These are phyloP conservation scores for Cornus florida DNA, from an alignment of 148 eudicot species.

Conservation along the genomic window DNA sequence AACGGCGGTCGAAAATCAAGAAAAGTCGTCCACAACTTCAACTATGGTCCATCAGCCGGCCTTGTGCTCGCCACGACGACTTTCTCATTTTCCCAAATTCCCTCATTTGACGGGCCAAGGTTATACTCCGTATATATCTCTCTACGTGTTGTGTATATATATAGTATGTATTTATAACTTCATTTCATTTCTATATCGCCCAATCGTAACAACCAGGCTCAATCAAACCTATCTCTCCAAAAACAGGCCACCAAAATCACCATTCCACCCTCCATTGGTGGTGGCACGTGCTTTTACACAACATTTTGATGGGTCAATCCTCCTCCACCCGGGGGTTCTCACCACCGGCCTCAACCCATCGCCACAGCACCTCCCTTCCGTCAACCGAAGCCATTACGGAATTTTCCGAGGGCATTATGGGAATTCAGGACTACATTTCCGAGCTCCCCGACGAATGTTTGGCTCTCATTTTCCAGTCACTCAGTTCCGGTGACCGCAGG, in stretches of 20 bases:
- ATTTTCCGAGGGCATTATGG: background rate
- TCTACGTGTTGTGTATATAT: background rate
- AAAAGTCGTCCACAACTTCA: background rate
- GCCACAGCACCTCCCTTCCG: background rate
- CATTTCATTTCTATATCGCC: background rate
- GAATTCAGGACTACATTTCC: conserved; percentile 20
- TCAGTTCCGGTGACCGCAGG: conserved; percentile 35
- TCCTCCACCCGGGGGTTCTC: background rate
- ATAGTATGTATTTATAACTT: background rate
- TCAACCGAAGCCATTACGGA: background rate
- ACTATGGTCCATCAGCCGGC: background rate
- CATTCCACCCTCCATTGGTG: background rate
- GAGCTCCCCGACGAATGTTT: conserved; percentile 56
- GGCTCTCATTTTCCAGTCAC: conserved; percentile 40
- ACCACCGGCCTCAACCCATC: background rate
- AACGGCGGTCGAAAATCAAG: too few species aligned
- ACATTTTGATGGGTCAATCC: conserved; percentile 17
- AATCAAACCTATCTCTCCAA: background rate
- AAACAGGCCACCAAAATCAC: background rate
- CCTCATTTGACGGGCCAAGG: background rate
- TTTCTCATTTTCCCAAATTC: background rate
- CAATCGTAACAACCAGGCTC: background rate
- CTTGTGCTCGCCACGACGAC: background rate
- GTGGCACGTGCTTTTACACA: too few species aligned
- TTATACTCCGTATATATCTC: too few species aligned